phyloP scores from a whole-genome alignment of 768 basidiomycete species.

The Hysterangium stoloniferum region DNA sequence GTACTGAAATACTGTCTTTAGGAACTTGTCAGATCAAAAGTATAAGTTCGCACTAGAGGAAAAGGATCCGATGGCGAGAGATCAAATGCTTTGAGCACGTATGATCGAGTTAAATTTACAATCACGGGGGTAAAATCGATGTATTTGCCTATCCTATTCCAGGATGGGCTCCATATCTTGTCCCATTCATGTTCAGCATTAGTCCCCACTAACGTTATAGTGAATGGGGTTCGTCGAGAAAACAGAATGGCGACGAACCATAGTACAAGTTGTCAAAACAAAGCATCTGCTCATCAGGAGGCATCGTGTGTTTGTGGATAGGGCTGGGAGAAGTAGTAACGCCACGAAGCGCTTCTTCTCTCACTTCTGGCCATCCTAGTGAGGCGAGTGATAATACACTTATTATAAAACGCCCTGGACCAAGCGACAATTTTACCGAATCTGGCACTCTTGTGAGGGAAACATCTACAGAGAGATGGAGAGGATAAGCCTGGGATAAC shows the following conservation, averaged over 20 bases:
- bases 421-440: background rate
- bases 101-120: background rate
- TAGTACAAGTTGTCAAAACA: conserved; percentile 16
- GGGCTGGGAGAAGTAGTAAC: background rate
- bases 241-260: background rate
- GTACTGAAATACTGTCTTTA: conserved; percentile 11
- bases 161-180: conserved; percentile 7
- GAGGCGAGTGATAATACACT: conserved; percentile 22
- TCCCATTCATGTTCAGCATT: conserved; percentile 12
- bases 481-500: too few species aligned
- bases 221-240: too few species aligned
- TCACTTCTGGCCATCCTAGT: conserved; percentile 26
- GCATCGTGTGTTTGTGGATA: background rate
- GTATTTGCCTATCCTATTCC: conserved; percentile 12
- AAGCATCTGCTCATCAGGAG: conserved; percentile 13
- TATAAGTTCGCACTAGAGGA: background rate
- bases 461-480: background rate
- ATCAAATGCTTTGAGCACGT: background rate
- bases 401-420: background rate
- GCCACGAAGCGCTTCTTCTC: conserved; percentile 1
- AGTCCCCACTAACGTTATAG: conserved; percentile 1
- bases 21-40: too few species aligned
- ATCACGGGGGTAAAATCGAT: conserved; percentile 8
- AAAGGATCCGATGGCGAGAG: background rate
- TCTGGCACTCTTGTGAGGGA: background rate